Percentiles rank a stretch among this genome's conserved stretches.
phyloP scores from a whole-genome alignment of 352 stramenopile genomes.

The Pythium aquatile region DNA sequence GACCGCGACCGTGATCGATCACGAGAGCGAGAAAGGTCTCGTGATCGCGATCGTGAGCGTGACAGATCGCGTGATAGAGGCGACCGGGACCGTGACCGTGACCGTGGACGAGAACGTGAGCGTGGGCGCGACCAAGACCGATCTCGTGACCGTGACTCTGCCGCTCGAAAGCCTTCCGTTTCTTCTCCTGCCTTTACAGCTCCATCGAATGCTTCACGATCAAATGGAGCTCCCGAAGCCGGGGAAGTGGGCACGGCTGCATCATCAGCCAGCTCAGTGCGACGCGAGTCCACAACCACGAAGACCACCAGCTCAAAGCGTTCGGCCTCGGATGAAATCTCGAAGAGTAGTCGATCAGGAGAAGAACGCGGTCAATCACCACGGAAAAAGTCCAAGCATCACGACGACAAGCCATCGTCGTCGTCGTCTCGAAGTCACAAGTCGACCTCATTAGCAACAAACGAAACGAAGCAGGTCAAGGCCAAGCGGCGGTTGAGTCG shows the following conservation, averaged over 20 bases:
- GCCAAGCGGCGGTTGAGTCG: constrained; percentile 38
- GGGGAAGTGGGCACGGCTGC: constrained; percentile 19
- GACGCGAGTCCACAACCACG: constrained; percentile 10
- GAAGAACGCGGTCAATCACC: constrained; percentile 30
- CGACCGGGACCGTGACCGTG: constrained; percentile 2
- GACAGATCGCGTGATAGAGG: constrained; percentile 6
- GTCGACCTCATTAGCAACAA: constrained; percentile 5
- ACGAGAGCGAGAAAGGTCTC: constrained; percentile 5
- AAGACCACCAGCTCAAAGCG: constrained; percentile 18
- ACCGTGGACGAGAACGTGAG: constrained; percentile 9
- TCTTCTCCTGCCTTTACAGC: constrained; percentile 18
- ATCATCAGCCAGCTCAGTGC: constrained; percentile 8
- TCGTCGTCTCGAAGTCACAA: constrained; percentile 10
- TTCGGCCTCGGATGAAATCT: constrained; percentile 19
- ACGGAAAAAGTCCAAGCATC: constrained; percentile 37
- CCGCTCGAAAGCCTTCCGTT: constrained; percentile 33
- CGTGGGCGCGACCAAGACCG: constrained; percentile 15
- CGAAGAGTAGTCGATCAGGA: constrained; percentile 34
- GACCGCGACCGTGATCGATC: constrained; percentile 9
- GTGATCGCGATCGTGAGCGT: constrained; percentile 6
- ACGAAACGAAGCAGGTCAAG: neutral
- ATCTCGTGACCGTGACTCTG: constrained; percentile 4
- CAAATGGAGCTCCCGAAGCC: constrained; percentile 49
- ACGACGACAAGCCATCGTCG: constrained; percentile 33
- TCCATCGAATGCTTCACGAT: constrained; percentile 7